Base-by-base conservation (phyloP, 495 filamentous ascomycete species). In the Ascobolus immersus region DNA sequence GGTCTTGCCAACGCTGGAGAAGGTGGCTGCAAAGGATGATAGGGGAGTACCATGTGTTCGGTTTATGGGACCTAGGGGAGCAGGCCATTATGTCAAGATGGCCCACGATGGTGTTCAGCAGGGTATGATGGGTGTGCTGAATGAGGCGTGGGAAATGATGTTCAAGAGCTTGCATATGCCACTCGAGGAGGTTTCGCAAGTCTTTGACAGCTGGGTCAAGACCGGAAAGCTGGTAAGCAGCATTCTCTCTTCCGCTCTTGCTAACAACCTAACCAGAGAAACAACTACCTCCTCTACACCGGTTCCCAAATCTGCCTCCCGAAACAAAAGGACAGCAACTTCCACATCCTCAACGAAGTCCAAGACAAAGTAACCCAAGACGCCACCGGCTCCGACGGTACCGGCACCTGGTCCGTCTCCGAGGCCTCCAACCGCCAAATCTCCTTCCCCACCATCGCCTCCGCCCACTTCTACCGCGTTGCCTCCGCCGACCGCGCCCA, bases 301-400 rank as follows among this genome's bases (percentile, higher is more conserved):
- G 70, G 64, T 2, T 56, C 62, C 11, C 61, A 73, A 14, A 71
- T 78, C 28, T 67, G 71, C 31, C 31, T 9, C 31, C 10, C 5
- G 3, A 38, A 55, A 23, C 59, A 57, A 27, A 58, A 64, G 33
- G 42, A 52, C 5, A 48, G 51, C 3, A 56, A 58, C 11, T 52
- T 63, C 33, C 57, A 63, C 28, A 65, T 79, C 2, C 57, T 80
- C 4, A 62, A 67, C 15, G 57, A 64, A 20, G 62, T 78, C 7
- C 62, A 70, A 36, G 75, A 79, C 49, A 82, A 77, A 37, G 73
- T 78, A 0, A 73, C 77, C 2, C 71, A 80, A 54, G 70, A 77
- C 38, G 61, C 65, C 31, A 66, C 71, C 33, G 56, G 59, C 38
- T 61, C 61, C 19, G 73, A 79, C 50, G 73, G 76, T 5, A 82